Base-by-base conservation (phyloP, 2,329 filamentous ascomycete species). In the Phoma sp. region DNA sequence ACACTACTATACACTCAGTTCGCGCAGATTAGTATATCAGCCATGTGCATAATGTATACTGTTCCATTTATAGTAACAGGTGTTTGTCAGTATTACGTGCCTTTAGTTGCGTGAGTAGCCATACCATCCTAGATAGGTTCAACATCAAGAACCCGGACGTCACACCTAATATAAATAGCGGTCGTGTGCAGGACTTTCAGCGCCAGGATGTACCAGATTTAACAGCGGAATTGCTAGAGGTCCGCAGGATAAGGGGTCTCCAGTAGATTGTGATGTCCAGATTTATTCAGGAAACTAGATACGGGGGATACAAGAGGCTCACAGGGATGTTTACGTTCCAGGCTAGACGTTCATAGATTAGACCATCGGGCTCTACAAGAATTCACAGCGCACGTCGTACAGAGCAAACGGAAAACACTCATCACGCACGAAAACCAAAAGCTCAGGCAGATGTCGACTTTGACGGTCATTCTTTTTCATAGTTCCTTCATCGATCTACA, bases 341-440 rank as follows among this genome's bases (percentile, higher is more conserved):
- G 40, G 55, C 38, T 48, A 33, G 38, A 48, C 31, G 29, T 36
- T 51, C 4, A 43, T 51, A 17, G 45, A 50, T 55, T 58, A 13
- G 33, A 37, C 27, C 35, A 50, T 39, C 17, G 24, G 40, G 33
- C 56, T 63, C 48, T 60, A 43, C 35, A 46, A 49, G 54, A 25
- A 55, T 53, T 63, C 52, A 55, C 50, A 58, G 37, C 54, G 54
- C 51, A 60, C 43, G 55, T 46, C 43, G 55, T 46, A 7, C 37
- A 60, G 56, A 51, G 61, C 59, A 62, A 49, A 62, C 44, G 38
- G 48, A 53, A 60, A 59, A 27, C 57, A 61, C 50, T 54, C 53
- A 57, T 64, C 55, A 61, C 60, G 57, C 60, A 61, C 45, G 19
- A 57, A 61, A 55, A 39, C 19, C 52, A 60, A 56, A 64, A 61